A percentile compares a stretch with the other conserved stretches of the same genome.
phyloP scores from a whole-genome alignment of 2,329 filamentous ascomycete genomes.

The Clarireedia homoeocarpa region DNA sequence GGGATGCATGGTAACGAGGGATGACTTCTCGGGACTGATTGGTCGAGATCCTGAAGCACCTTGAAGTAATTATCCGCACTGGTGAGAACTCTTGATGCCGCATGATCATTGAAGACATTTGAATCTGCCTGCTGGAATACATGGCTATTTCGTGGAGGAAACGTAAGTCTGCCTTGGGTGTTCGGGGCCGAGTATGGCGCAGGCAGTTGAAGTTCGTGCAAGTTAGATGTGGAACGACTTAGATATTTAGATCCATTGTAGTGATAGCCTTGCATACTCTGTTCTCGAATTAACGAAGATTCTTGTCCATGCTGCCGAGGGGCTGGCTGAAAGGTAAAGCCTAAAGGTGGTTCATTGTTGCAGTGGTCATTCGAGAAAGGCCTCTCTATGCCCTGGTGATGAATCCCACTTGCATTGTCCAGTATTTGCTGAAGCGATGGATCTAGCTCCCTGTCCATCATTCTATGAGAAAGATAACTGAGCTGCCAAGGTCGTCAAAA shows the following conservation, averaged over 20 bases:
- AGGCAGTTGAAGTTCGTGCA: too few relatives aligned
- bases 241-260: background rate
- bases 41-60: too few relatives aligned
- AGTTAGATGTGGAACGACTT: background rate
- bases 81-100: slow-evolving; percentile 13
- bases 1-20: background rate
- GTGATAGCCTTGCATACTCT: too few relatives aligned
- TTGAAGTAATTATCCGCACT: slow-evolving; percentile 24
- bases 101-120: background rate
- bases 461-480: too few relatives aligned
- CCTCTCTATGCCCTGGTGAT: too few relatives aligned
- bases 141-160: too few relatives aligned
- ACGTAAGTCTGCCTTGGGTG: too few relatives aligned
- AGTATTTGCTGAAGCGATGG: too few relatives aligned
- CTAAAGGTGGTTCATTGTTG: background rate
- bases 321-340: background rate
- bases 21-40: too few relatives aligned
- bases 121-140: background rate
- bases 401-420: background rate
- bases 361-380: background rate
- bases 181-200: too few relatives aligned
- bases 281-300: background rate
- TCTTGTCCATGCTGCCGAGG: background rate
- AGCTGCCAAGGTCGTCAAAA: too few relatives aligned
- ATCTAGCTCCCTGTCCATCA: too few relatives aligned